Evolutionary conservation across 2,329 filamentous ascomycete genomes (phyloP).

Genomic region (Aspergillus sp.): DNA sequence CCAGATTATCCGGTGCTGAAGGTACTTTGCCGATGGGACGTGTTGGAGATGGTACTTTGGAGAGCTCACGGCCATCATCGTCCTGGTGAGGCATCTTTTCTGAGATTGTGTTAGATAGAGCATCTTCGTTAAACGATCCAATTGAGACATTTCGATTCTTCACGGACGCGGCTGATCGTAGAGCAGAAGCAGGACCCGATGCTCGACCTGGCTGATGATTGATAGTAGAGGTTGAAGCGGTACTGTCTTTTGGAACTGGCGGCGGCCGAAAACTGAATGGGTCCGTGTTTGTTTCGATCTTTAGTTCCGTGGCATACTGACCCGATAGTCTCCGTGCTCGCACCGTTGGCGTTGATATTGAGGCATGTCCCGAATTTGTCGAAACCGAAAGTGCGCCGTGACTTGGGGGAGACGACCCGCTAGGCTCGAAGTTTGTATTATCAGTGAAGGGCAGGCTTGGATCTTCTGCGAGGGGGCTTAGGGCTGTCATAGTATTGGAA

Average conservation of each 20-base stretch:
- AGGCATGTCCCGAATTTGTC: conserved; percentile 8
- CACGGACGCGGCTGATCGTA: conserved; percentile 24
- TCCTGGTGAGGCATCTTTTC: conserved; percentile 43
- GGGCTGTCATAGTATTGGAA: conserved; percentile 69
- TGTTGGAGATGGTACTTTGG: conserved; percentile 38
- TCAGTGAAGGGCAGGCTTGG: conserved; percentile 39
- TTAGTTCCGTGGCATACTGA: conserved; percentile 77
- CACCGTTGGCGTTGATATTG: conserved; percentile 53
- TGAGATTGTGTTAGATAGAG: conserved; percentile 44
- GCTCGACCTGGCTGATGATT: conserved; percentile 17
- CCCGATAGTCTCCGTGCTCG: conserved; percentile 78
- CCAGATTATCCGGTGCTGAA: conserved; percentile 49
- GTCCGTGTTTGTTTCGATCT: conserved; percentile 72
- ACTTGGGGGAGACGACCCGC: conserved; percentile 47
- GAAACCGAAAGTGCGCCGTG: background rate
- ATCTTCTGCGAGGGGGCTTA: conserved; percentile 74
- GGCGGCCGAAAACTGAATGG: conserved; percentile 26
- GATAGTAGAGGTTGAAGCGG: conserved; percentile 19
- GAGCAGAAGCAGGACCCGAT: conserved; percentile 15
- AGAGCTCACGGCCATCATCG: conserved; percentile 27
- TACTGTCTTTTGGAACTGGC: conserved; percentile 34
- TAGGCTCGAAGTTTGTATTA: conserved; percentile 33
- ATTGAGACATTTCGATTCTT: conserved; percentile 37
- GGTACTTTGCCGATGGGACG: conserved; percentile 42
- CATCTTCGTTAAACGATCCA: conserved; percentile 42